Evolutionary conservation across 495 filamentous ascomycete species (phyloP), one percentile per base, ranked within the genome.

Genomic region (Trichoderma orchidacearum): DNA sequence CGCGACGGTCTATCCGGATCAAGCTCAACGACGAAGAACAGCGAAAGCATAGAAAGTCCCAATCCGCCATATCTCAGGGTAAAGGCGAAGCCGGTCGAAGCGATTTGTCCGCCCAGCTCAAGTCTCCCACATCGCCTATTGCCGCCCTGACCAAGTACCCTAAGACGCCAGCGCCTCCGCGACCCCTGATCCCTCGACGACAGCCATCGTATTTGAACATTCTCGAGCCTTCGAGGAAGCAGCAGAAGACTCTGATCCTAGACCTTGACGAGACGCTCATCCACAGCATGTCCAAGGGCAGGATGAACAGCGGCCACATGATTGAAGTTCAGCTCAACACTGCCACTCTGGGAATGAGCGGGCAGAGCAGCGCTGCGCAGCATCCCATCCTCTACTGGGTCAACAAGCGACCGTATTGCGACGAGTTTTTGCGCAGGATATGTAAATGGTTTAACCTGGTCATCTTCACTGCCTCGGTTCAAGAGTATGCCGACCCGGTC

Each of bases 391-490:
- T 98, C 58, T 98, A 98, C 72, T 97, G 96, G 74, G 93, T 98
- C 53, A 94, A 97, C 72, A 96, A 97, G 72, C 82, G 93, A 56
- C 93, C 93, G 30, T 82, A 95, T 65, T 97, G 94, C 70, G 92
- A 98, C 69, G 93, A 97, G 58, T 98, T 98, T 65, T 71, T 98
- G 62, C 83, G 90, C 68, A 90, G 94, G 68, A 83, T 87, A 51
- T 89, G 83, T 76, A 93, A 93, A 74, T 98, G 93, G 93, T 98
- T 95, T 69, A 96, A 96, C 67, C 77, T 97, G n/a, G 85, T 98
- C 55, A 74, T 96, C 53, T 98, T 98, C 69, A 98, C 93, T 6
- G 93, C 93, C 9, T 94, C 88, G 36, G 94, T 98, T 29, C 93
- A 98, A 68, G 93, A 98, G 67, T 98, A 98, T 64, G 93, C 93